Conservation (phyloP, 2,329 filamentous ascomycete genomes). For the Colletotrichum agaves region DNA sequence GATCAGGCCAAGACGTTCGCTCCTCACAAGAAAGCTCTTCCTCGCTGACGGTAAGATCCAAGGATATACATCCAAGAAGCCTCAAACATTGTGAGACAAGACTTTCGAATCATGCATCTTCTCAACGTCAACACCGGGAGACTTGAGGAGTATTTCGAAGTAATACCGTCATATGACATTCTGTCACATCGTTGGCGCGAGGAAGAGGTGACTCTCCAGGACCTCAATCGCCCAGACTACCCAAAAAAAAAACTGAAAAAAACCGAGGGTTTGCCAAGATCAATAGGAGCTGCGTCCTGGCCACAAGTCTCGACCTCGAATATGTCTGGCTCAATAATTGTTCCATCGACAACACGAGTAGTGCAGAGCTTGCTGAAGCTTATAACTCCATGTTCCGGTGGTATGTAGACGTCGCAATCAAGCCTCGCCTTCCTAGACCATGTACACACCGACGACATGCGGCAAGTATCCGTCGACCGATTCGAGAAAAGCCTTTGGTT, state of each 20-base stretch:
- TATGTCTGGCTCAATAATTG: constrained; percentile 38
- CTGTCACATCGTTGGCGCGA: constrained; percentile 50
- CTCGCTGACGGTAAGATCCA: too few species aligned
- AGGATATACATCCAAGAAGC: too few species aligned
- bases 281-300: constrained; percentile 36
- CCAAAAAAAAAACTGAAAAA: not conserved
- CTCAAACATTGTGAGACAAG: not conserved
- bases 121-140: constrained; percentile 40
- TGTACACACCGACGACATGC: not conserved
- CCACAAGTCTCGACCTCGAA: constrained; percentile 7
- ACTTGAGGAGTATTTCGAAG: constrained; percentile 40
- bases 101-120: constrained; percentile 41
- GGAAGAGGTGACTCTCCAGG: constrained; percentile 45
- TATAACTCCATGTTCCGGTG: constrained; percentile 37
- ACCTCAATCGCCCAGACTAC: constrained; percentile 32
- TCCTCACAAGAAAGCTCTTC: too few species aligned
- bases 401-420: constrained; percentile 30
- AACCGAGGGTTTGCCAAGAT: constrained; percentile 42
- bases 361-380: constrained; percentile 34
- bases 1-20: not conserved
- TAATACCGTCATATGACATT: constrained; percentile 45
- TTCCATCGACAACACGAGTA: constrained; percentile 38
- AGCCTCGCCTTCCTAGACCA: constrained; percentile 37
- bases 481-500: constrained; percentile 41
- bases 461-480: not conserved